Base-by-base conservation (phyloP, 768 basidiomycete species). In the Lentinula raphanica region DNA sequence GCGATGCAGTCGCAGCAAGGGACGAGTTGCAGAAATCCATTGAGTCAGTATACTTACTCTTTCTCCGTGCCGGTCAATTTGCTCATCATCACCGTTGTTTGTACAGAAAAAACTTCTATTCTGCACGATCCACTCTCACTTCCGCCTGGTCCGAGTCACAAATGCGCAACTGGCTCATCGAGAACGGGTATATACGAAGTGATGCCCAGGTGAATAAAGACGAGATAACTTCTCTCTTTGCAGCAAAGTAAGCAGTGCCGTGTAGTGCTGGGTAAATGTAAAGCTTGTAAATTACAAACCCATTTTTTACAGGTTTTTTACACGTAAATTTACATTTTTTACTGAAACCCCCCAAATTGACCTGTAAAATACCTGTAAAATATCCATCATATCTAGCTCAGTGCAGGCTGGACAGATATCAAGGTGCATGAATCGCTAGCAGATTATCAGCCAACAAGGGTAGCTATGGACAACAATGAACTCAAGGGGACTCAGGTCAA, bases 11-110 rank as follows among this genome's bases (percentile, higher is more conserved):
- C 65, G 67, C 80, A 38, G 75, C 76, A 63, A 81, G 86, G 31
- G 89, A 96, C 58, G 92, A 95, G 72, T 77, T 96, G 76, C 66
- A 85, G 60, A 85, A 86, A 68, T 75, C 92, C 62, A 72, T 96
- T 39, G 72, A 77, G 87, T 87, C 64, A 61, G 85, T 71, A 1
- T n/a, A 42, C 8, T 35, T 35, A 42, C 8, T 35, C 13, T 25
- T 21, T 28, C 17, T n/a, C 3, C 49, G 1, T 62, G 29, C 25
- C 29, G 40, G 25, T 17, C n/a, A 4, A 25, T 27, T 19, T 45
- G 3, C 36, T 29, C 27, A n/a, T 35, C 1, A 25, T 44, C 15
- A 21, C 32, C 0, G 6, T n/a, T n/a, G n/a, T n/a, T n/a, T n/a
- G n/a, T n/a, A 0, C 55, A 88, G 86, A 58, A 85, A 87, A 59